Evolutionary conservation across 1,284 basidiomycete species (phyloP), one percentile per base, ranked within the genome.

Genomic region (Pseudozyma pruni): DNA sequence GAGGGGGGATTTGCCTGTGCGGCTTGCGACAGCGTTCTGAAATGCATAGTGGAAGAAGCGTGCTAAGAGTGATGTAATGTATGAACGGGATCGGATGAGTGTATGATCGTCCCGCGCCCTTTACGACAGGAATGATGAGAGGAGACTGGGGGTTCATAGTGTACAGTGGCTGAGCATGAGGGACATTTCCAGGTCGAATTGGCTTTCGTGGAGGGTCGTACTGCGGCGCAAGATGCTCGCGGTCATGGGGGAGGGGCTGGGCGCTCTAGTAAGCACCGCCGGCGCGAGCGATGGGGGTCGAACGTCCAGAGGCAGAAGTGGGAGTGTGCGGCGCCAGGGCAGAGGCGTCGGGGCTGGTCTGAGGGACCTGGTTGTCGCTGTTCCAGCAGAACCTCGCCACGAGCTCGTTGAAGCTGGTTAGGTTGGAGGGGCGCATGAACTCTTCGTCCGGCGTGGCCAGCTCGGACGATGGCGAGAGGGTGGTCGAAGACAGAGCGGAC

Each of bases 331-430:
- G 34, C 2, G 43, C 23, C 19, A 69, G 44, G 10, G 27, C 44
- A 13, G 59, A 17, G 4, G 48, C 52, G 14, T 70, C 51, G 1
- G 55, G 52, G 29, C 55, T 70, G 39, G 51, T 22, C 35, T 61
- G 66, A 3, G 64, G 60, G 1, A 72, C 56, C 45, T 68, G 64
- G 13, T 60, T 69, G 53, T 75, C 72, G 31, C 59, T 47, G 68
- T 75, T 73, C 78, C 76, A 80, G 59, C 78, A 80, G 50, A 73
- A 80, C 20, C 72, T 60, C 5, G 69, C 72, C 20, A 80, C 70
- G 7, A 80, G 57, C 46, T 80, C 76, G 52, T 72, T 69, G 53
- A 75, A 76, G 61, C 75, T 76, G 27, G 75, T 64, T 43, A 76
- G 33, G 40, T 62, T 74, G 39, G 71, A 63, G 7, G 77, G 75